These are phyloP conservation scores for Patellaria atrata DNA, from an alignment of 495 filamentous ascomycete genomes.

Conservation along the genomic window DNA sequence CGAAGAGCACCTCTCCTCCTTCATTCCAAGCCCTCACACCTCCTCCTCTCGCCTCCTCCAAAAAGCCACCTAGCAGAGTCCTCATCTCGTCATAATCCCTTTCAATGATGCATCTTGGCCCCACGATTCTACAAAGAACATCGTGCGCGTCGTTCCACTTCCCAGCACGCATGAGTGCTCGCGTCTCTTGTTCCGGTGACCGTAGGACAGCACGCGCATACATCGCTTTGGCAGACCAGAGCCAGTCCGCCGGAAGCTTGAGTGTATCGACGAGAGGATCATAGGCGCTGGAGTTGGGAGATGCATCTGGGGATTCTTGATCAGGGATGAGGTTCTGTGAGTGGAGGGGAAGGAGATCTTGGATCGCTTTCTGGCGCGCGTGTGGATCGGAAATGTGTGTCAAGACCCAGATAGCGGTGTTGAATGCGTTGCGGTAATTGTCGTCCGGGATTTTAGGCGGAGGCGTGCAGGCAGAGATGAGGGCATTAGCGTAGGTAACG, in stretches of 20 bases:
- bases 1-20: constrained; percentile 69
- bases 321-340: constrained; percentile 24
- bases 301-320: constrained; percentile 37
- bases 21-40: constrained; percentile 50
- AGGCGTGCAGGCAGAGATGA: constrained; percentile 30
- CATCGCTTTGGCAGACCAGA: constrained; percentile 78
- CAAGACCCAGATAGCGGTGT: constrained; percentile 59
- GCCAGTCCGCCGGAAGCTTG: constrained; percentile 57
- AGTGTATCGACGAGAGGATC: constrained; percentile 42
- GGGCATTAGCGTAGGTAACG: constrained; percentile 27
- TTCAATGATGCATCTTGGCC: constrained; percentile 62
- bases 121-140: constrained; percentile 64
- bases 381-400: constrained; percentile 54
- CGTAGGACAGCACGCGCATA: constrained; percentile 53
- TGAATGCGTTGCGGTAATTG: constrained; percentile 57
- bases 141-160: constrained; percentile 70
- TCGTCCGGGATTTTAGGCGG: constrained; percentile 34
- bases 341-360: constrained; percentile 48
- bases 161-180: constrained; percentile 59
- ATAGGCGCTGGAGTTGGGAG: constrained; percentile 37
- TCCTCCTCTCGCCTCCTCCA: constrained; percentile 25
- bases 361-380: constrained; percentile 50
- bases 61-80: constrained; percentile 52
- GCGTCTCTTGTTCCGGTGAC: constrained; percentile 50
- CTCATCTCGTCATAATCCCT: constrained; percentile 53